Evolutionary conservation across 148 eudicot species (phyloP).

Genomic region (Diospyros lotus): DNA sequence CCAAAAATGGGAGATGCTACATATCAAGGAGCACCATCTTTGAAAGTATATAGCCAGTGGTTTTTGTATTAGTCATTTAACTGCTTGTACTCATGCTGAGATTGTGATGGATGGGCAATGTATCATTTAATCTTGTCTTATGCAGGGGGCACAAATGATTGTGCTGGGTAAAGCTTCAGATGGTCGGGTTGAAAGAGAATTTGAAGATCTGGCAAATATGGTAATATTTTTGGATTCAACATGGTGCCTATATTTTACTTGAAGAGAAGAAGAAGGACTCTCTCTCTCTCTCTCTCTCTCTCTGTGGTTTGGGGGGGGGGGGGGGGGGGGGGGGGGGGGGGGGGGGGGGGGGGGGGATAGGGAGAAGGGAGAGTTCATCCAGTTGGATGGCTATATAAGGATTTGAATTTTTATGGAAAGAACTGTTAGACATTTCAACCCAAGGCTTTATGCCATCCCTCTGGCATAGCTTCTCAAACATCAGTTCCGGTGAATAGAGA

Average conservation of each 20-base stretch:
- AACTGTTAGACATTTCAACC: too few relatives aligned
- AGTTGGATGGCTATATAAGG: slow-evolving; percentile 32
- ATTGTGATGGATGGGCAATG: neutral
- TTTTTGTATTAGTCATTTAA: neutral
- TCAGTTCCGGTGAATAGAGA: too few relatives aligned
- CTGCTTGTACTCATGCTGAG: neutral
- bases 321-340: too few relatives aligned
- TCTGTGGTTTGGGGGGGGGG: too few relatives aligned
- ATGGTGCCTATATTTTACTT: neutral
- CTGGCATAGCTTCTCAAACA: too few relatives aligned
- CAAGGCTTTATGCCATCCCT: too few relatives aligned
- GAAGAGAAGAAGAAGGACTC: neutral
- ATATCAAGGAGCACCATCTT: neutral
- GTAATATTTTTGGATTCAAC: slow-evolving; percentile 28
- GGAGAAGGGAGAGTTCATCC: neutral
- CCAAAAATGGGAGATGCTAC: too few relatives aligned
- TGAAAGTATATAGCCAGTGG: neutral
- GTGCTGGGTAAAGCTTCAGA: slow-evolving; percentile 62
- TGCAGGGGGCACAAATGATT: slow-evolving; percentile 84
- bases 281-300: too few relatives aligned
- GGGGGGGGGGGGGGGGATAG: too few relatives aligned
- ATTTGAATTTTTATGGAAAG: too few relatives aligned
- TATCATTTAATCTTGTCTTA: neutral
- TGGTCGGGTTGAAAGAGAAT: slow-evolving; percentile 59
- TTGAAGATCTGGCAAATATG: slow-evolving; percentile 59